Evolutionary conservation across 805 yeast species (phyloP).

Genomic region (Saitoella complicata): DNA sequence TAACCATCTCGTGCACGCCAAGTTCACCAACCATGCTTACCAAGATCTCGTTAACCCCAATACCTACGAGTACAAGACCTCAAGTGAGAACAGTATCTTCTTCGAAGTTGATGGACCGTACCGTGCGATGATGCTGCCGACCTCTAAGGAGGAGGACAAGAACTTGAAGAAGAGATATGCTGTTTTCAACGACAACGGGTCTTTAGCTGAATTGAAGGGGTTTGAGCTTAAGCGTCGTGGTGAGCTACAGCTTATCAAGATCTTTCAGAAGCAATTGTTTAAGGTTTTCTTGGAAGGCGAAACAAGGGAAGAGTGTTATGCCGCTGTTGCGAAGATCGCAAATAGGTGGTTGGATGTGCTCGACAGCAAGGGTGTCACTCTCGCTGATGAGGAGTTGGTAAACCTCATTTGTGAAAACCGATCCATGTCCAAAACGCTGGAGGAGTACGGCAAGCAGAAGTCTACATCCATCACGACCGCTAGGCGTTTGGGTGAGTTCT

Average conservation of each 20-base stretch:
- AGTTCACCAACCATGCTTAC: conserved; percentile 87
- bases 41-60: conserved; percentile 67
- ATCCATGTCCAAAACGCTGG: conserved; percentile 81
- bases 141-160: conserved; percentile 94
- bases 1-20: conserved; percentile 78
- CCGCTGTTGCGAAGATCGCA: conserved; percentile 81
- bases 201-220: conserved; percentile 89
- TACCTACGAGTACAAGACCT: conserved; percentile 51
- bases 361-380: conserved; percentile 67
- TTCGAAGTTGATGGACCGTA: conserved; percentile 99
- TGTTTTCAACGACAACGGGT: conserved; percentile 87
- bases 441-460: conserved; percentile 78
- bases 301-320: conserved; percentile 63
- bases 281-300: conserved; percentile 78
- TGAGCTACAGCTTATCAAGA: conserved; percentile 80
- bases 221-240: conserved; percentile 95
- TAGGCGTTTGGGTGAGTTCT: conserved; percentile 75
- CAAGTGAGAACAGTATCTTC: conserved; percentile 83
- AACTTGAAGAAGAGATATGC: conserved; percentile 94
- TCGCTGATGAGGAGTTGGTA: conserved; percentile 87
- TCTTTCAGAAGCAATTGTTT: conserved; percentile 89
- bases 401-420: conserved; percentile 92
- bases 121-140: conserved; percentile 91
- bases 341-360: conserved; percentile 91
- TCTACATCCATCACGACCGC: conserved; percentile 96